Conservation (phyloP, 2,329 filamentous ascomycete genomes). For the Fusarium nodosum region DNA sequence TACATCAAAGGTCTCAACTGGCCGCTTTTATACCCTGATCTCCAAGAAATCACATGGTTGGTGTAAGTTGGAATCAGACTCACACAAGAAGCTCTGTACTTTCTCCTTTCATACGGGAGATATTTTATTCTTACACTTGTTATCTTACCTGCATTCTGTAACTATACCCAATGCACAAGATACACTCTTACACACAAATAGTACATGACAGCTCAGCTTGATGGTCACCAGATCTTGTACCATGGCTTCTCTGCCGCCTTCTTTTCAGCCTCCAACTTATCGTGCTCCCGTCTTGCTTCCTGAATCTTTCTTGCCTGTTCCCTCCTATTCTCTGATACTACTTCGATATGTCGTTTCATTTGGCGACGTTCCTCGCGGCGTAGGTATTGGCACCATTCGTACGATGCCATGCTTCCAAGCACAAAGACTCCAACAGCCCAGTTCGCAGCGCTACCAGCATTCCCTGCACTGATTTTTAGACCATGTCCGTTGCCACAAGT, state of each 20-base stretch:
- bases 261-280: slow-evolving; percentile 51
- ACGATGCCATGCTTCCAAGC: slow-evolving; percentile 76
- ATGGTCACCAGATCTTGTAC: slow-evolving; percentile 69
- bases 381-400: slow-evolving; percentile 86
- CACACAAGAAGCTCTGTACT: slow-evolving; percentile 9
- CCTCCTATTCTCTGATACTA: slow-evolving; percentile 65
- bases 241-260: slow-evolving; percentile 60
- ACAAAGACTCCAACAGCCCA: slow-evolving; percentile 88
- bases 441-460: slow-evolving; percentile 72
- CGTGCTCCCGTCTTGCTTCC: slow-evolving; percentile 57
- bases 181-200: slow-evolving; percentile 46
- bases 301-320: slow-evolving; percentile 61
- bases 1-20: slow-evolving; percentile 26
- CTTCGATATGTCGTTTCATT: slow-evolving; percentile 87
- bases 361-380: slow-evolving; percentile 81
- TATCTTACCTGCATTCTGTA: slow-evolving; percentile 20
- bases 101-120: slow-evolving; percentile 4
- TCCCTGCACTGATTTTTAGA: slow-evolving; percentile 50
- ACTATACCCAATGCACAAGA: slow-evolving; percentile 31
- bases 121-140: slow-evolving; percentile 22
- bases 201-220: slow-evolving; percentile 33
- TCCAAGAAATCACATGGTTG: slow-evolving; percentile 22
- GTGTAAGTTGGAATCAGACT: slow-evolving; percentile 11
- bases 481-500: not conserved
- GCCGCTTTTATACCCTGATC: slow-evolving; percentile 41